Base-by-base conservation (phyloP, 2,329 filamentous ascomycete genomes). In the Botrytis byssoidea region DNA sequence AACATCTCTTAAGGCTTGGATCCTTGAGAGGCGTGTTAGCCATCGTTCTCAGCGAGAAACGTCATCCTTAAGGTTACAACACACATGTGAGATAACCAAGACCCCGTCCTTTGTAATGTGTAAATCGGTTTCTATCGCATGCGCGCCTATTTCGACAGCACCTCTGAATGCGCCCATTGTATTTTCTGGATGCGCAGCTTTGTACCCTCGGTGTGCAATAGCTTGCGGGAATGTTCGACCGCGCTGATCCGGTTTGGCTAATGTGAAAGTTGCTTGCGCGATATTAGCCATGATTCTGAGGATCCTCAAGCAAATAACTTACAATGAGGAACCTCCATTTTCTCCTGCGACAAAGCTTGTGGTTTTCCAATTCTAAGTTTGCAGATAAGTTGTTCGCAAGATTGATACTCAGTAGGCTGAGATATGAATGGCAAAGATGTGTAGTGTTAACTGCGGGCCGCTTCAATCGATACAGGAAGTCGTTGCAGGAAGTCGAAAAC, bases 71-170 rank as follows among this genome's bases (percentile, higher is more conserved):
- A 57, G 66, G 66, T 57, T 32, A 57, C 18, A 59, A 57, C 66
- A 69, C 66, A 93, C 92, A 85, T 97, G 94, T 64, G 92, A 93
- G 59, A 98, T 84, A 16, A 98, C 93, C 0, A 97, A 92, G 0
- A 97, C 90, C 10, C 91, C 91, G 79, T 98, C 95, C 75, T 87
- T 89, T 22, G 93, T 91, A 48, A 98, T 83, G 81, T 97, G 95
- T 14, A 98, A 83, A 79, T 98, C 95, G 29, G 94, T 97, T 84
- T 98, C 95, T 42, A 98, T 85, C 0, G 92, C 95, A 79, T 97
- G 89, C 0, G 93, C 89, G 32, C 93, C 93, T 29, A 89, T 90
- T 46, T 89, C 85, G 3, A 95, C 87, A 1, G 94, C 95, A 42
- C 87, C 91, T 73, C 85, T 85, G 83, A 97, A 97, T 12, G 93